Evolutionary conservation across 2,329 filamentous ascomycete species (phyloP), one percentile per base, ranked within the genome.

Genomic region (Diaporthe amygdali): DNA sequence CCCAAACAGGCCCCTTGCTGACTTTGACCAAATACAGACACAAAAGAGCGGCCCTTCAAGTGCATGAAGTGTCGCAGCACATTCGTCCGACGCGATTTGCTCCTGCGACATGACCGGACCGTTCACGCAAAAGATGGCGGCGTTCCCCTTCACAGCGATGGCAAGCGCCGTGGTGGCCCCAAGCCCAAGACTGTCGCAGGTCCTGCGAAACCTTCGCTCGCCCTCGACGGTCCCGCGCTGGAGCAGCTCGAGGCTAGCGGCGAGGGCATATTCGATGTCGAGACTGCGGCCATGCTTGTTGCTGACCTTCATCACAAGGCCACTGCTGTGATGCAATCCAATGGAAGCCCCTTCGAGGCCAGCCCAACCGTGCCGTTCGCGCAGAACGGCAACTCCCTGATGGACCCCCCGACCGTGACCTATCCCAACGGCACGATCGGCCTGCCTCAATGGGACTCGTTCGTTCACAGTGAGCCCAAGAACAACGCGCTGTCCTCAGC

Each of bases 101-200:
- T 99, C 67, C 91, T 99, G 76, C 93, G 96, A 82, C 96, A 99
- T 86, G 96, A 99, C 84, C 94, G 96, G 79, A 99, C 96, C 75
- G 96, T 99, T 75, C 96, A 99, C 84, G 96, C 96, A 74, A 98
- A 98, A 85, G 96, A 99, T 85, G 96, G 96, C 77, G 96, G 96
- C 76, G 90, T 96, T 66, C 96, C 96, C 75, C 90, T 98, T 56
- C 95, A 97, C 82, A 97, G 95, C 82, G 96, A 98, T 82, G 93
- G 94, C 76, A 97, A 98, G 86, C 93, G 95, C 78, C 92, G 94
- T 74, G 89, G 92, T 75, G 89, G 88, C 66, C 87, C 91, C 74
- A 95, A 95, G 84, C 85, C 92, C 67, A 87, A 89, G 75, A 85
- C 90, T 68, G 85, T 90, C 73, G 85, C 86, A 68, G 88, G 86